phyloP scores from a whole-genome alignment of 2,329 filamentous ascomycete genomes.

The Microsporum ferrugineum region DNA sequence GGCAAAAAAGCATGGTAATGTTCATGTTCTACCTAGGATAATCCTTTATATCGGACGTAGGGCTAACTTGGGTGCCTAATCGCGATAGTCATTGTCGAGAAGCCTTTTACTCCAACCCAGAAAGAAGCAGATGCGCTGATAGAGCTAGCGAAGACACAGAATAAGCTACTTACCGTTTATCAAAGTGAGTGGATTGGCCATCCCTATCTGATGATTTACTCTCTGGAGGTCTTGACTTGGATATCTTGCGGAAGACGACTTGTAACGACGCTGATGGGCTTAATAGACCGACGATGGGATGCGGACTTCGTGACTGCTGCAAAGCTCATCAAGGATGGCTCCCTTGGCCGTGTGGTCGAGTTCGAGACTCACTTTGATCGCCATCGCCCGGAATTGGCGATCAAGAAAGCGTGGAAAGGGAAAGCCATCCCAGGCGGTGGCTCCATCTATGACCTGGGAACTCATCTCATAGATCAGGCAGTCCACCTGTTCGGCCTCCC shows the following conservation, averaged over 20 bases:
- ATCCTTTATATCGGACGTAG: no score
- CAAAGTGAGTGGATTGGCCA: slow-evolving; percentile 39
- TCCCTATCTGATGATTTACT: no score
- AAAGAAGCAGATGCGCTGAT: slow-evolving; percentile 56
- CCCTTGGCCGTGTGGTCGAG: slow-evolving; percentile 61
- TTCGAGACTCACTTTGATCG: slow-evolving; percentile 74
- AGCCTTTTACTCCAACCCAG: slow-evolving; percentile 65
- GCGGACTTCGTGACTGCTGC: slow-evolving; percentile 61
- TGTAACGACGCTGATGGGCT: no score
- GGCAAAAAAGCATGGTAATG: slow-evolving; percentile 53
- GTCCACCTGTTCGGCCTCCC: slow-evolving; percentile 61
- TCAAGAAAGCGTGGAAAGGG: slow-evolving; percentile 51
- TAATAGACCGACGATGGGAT: slow-evolving; percentile 58
- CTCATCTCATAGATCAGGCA: slow-evolving; percentile 65
- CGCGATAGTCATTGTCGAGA: slow-evolving; percentile 58
- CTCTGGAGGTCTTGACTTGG: no score
- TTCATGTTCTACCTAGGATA: background rate
- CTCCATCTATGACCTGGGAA: slow-evolving; percentile 61
- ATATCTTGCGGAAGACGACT: no score
- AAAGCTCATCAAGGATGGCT: slow-evolving; percentile 48
- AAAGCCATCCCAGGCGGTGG: slow-evolving; percentile 54
- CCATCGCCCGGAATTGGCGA: slow-evolving; percentile 49
- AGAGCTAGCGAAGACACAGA: slow-evolving; percentile 41
- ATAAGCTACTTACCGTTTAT: slow-evolving; percentile 53
- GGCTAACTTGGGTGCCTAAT: background rate